A percentile compares a stretch with the other conserved stretches of the same genome.
Evolutionary conservation across 495 filamentous ascomycete genomes (phyloP).

Genomic region (Tetracladium marchalianum): DNA sequence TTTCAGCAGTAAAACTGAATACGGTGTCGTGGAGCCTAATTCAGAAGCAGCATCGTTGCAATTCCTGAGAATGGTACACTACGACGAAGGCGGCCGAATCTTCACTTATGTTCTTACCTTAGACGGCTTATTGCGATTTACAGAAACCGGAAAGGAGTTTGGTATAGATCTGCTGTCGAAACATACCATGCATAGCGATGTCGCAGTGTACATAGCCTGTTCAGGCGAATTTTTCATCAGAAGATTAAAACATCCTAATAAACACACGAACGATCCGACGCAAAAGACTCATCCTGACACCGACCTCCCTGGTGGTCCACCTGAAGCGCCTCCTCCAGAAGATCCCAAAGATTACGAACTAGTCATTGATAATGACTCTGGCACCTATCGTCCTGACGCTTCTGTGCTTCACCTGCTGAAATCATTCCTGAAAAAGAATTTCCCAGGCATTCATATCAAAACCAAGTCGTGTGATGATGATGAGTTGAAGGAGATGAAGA

Average conservation of each 20-base stretch:
- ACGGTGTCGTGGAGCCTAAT: constrained; percentile 42
- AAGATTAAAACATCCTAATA: constrained; percentile 25
- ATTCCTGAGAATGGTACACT: constrained; percentile 80
- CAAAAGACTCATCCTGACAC: constrained; percentile 16
- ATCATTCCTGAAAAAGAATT: constrained; percentile 54
- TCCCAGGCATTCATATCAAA: constrained; percentile 63
- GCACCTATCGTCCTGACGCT: constrained; percentile 82
- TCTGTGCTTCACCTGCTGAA: constrained; percentile 59
- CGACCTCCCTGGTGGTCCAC: constrained; percentile 18
- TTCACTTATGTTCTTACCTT: constrained; percentile 91
- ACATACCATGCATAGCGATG: constrained; percentile 92
- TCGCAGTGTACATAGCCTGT: constrained; percentile 80
- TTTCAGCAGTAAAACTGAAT: constrained; percentile 61
- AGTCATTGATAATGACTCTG: constrained; percentile 89
- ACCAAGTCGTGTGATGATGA: constrained; percentile 24
- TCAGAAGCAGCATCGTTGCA: constrained; percentile 57
- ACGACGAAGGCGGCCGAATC: constrained; percentile 72
- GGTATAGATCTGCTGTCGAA: constrained; percentile 86
- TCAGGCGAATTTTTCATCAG: constrained; percentile 90
- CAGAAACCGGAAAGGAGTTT: constrained; percentile 90
- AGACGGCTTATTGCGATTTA: constrained; percentile 78
- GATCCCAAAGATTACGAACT: constrained; percentile 59
- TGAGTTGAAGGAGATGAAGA: constrained; percentile 29
- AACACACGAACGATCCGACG: constrained; percentile 28
- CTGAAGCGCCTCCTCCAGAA: constrained; percentile 23